phyloP scores from a whole-genome alignment of 2,329 filamentous ascomycete genomes.

The Fusarium foetens region DNA sequence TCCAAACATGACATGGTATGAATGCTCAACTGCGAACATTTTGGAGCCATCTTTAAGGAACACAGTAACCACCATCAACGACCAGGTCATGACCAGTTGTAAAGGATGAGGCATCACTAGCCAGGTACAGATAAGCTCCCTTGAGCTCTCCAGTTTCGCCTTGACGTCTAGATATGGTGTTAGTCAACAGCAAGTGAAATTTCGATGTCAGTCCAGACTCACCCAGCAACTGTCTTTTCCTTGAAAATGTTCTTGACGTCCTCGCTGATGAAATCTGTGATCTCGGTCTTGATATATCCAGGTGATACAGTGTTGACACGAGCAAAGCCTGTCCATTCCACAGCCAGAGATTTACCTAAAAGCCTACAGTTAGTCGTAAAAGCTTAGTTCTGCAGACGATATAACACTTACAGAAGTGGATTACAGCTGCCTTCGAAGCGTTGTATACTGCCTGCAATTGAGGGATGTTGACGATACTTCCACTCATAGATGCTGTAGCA shows the following conservation, averaged over 20 bases:
- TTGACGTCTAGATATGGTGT: constrained; percentile 64
- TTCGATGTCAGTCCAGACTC: constrained; percentile 41
- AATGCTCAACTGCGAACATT: not conserved
- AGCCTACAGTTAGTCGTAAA: not conserved
- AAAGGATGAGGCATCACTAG: constrained; percentile 84
- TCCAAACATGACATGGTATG: not conserved
- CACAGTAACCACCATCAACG: constrained; percentile 78
- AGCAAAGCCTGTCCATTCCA: constrained; percentile 82
- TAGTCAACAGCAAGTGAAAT: constrained; percentile 8
- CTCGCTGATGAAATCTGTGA: constrained; percentile 70
- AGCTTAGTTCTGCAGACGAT: not conserved
- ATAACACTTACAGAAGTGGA: constrained; percentile 63
- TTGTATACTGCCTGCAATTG: constrained; percentile 81
- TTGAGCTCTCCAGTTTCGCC: constrained; percentile 80
- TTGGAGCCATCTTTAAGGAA: constrained; percentile 50
- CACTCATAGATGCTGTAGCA: constrained; percentile 81
- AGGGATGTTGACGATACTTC: constrained; percentile 80
- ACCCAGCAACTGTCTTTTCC: constrained; percentile 82
- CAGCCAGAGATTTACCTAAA: constrained; percentile 74
- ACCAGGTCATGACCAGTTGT: constrained; percentile 80
- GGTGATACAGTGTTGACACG: constrained; percentile 78
- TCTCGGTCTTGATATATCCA: constrained; percentile 80
- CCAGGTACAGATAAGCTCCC: constrained; percentile 83
- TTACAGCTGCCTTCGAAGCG: constrained; percentile 73
- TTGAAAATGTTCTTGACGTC: constrained; percentile 79